These are phyloP conservation scores for Apiospora aurea DNA, from an alignment of 2,329 filamentous ascomycete species.

Conservation along the genomic window DNA sequence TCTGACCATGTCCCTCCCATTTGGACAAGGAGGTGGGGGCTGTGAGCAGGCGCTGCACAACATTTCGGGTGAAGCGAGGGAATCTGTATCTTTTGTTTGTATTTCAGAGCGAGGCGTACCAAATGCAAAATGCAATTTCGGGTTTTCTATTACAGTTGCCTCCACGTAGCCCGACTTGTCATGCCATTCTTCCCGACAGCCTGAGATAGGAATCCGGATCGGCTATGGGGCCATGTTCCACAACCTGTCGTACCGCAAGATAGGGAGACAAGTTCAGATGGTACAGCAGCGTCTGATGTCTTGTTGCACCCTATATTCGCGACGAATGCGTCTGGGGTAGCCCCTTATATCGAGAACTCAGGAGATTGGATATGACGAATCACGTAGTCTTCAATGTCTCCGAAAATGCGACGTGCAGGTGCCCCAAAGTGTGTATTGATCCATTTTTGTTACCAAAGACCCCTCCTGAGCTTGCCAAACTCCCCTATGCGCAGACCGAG, in stretches of 20 bases:
- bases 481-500: slow-evolving; percentile 10
- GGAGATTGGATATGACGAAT: not conserved
- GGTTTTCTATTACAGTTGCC: not conserved
- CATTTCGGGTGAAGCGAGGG: slow-evolving; percentile 3
- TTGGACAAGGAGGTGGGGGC: not conserved
- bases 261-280: not conserved
- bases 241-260: not conserved
- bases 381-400: not conserved
- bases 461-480: slow-evolving; percentile 6
- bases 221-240: not conserved
- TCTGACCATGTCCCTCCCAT: slow-evolving; percentile 34
- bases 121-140: slow-evolving; percentile 15
- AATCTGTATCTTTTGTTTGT: not conserved
- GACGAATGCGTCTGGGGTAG: not conserved
- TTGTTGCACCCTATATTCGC: not conserved
- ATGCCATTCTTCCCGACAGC: not conserved
- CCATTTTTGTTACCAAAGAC: slow-evolving; percentile 1
- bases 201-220: not conserved
- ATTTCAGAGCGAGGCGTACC: slow-evolving; percentile 17
- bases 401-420: not conserved
- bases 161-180: not conserved
- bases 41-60: not conserved
- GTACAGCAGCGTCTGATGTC: not conserved
- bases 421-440: slow-evolving; percentile 16
- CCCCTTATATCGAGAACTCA: not conserved